These are phyloP conservation scores for Hemisphaericaspora lyxosophila DNA, from an alignment of 1,139 yeast species.

Conservation along the genomic window DNA sequence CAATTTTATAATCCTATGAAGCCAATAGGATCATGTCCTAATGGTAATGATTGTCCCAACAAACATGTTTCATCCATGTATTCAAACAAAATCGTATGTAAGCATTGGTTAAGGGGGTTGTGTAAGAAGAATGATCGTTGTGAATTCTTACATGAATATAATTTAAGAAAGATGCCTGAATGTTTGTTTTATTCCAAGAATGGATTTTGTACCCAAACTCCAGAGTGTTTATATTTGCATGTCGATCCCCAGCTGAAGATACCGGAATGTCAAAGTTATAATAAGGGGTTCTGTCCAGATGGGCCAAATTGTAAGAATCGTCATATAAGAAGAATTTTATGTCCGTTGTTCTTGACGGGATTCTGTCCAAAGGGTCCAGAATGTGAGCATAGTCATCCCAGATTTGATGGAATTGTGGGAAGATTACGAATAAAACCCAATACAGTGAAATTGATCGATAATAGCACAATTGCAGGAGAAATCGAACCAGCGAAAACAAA, in stretches of 20 bases:
- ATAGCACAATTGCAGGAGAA: constrained; percentile 10
- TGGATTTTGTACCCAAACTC: constrained; percentile 91
- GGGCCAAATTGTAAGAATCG: constrained; percentile 87
- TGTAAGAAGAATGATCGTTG: constrained; percentile 97
- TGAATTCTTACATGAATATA: constrained; percentile 94
- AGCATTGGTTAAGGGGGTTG: constrained; percentile 96
- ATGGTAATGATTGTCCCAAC: constrained; percentile 81
- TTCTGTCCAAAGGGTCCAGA: constrained; percentile 82
- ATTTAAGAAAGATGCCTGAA: constrained; percentile 94
- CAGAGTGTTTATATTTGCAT: constrained; percentile 91
- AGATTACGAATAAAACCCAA: constrained; percentile 55
- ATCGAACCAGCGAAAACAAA: too few relatives aligned
- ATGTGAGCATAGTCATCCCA: constrained; percentile 61
- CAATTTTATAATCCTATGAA: constrained; percentile 62
- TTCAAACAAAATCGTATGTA: constrained; percentile 84
- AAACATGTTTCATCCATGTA: constrained; percentile 84
- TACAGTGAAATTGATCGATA: constrained; percentile 11
- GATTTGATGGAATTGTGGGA: constrained; percentile 45
- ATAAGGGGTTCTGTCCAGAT: constrained; percentile 86
- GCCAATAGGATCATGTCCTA: constrained; percentile 72
- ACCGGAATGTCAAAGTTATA: constrained; percentile 83
- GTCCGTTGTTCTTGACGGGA: constrained; percentile 86
- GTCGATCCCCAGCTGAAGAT: constrained; percentile 86
- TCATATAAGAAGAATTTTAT: constrained; percentile 74
- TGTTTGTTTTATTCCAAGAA: constrained; percentile 84